Evolutionary conservation across 208 protist genomes (phyloP).

Genomic region (Naegleria gruberi): DNA sequence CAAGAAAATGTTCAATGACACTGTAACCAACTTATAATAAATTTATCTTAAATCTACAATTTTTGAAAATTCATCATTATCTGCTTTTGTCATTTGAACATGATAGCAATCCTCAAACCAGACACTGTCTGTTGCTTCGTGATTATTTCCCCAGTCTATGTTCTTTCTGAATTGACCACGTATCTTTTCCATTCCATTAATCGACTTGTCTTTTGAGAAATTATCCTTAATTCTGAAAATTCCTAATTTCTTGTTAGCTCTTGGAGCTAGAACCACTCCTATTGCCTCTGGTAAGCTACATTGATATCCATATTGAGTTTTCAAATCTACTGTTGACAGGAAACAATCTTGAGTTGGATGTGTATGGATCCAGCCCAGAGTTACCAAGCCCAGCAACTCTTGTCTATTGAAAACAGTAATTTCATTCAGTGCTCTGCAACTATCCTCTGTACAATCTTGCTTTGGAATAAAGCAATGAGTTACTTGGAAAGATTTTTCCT

Average conservation of each 20-base stretch:
- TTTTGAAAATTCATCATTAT: background rate
- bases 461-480: slow-evolving; percentile 28
- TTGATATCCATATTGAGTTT: slow-evolving; percentile 38
- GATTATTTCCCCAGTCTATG: background rate
- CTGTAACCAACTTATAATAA: background rate
- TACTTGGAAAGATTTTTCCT: background rate
- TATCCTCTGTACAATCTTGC: slow-evolving; percentile 33
- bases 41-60: too few species aligned
- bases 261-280: slow-evolving; percentile 22
- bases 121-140: background rate
- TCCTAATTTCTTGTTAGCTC: background rate
- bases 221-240: background rate
- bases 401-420: slow-evolving; percentile 26
- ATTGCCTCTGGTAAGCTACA: slow-evolving; percentile 32
- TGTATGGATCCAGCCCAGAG: slow-evolving; percentile 42
- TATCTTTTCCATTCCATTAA: background rate
- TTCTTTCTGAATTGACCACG: background rate
- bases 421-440: slow-evolving; percentile 22
- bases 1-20: background rate
- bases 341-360: slow-evolving; percentile 34
- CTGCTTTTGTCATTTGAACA: background rate
- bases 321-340: slow-evolving; percentile 37
- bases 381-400: slow-evolving; percentile 24
- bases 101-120: background rate
- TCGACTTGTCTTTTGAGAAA: background rate